phyloP scores from a whole-genome alignment of 169 alveolate species.

The Plasmodium chabaudi region DNA sequence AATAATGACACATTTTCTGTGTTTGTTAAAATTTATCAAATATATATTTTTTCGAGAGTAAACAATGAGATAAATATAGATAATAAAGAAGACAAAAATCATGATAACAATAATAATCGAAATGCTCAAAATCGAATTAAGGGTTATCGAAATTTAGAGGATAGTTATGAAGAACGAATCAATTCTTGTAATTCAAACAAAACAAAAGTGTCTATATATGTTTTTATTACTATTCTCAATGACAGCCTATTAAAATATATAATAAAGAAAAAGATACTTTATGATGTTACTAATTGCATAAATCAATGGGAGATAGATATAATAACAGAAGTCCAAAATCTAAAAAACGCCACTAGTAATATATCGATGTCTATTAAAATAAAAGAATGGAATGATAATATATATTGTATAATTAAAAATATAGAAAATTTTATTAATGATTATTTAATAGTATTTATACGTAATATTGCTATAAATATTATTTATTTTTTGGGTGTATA shows the following conservation, averaged over 20 bases:
- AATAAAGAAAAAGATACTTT: constrained; percentile 42
- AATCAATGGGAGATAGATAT: constrained; percentile 39
- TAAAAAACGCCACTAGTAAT: constrained; percentile 1
- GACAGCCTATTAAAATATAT: constrained; percentile 33
- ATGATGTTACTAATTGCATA: constrained; percentile 20
- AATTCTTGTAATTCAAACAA: background rate
- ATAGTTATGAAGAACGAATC: background rate
- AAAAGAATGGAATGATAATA: background rate
- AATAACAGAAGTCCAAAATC: constrained; percentile 7
- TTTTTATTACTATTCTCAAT: constrained; percentile 1
- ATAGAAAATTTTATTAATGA: constrained; percentile 24
- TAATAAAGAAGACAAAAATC: too few species aligned
- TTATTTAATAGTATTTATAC: constrained; percentile 18
- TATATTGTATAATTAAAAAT: constrained; percentile 25
- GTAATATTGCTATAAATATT: constrained; percentile 7
- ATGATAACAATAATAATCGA: background rate
- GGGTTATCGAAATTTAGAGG: background rate
- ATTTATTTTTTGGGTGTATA: constrained; percentile 21
- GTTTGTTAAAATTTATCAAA: constrained; percentile 37
- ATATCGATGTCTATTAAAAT: constrained; percentile 8
- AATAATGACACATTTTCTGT: constrained; percentile 36
- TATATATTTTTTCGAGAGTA: constrained; percentile 56
- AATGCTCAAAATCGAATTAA: background rate
- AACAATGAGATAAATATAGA: background rate
- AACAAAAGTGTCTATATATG: constrained; percentile 39